Percentiles rank a stretch among this genome's conserved stretches.
Conservation (phyloP, 768 basidiomycete genomes). For the Cystobasidium ongulense region DNA sequence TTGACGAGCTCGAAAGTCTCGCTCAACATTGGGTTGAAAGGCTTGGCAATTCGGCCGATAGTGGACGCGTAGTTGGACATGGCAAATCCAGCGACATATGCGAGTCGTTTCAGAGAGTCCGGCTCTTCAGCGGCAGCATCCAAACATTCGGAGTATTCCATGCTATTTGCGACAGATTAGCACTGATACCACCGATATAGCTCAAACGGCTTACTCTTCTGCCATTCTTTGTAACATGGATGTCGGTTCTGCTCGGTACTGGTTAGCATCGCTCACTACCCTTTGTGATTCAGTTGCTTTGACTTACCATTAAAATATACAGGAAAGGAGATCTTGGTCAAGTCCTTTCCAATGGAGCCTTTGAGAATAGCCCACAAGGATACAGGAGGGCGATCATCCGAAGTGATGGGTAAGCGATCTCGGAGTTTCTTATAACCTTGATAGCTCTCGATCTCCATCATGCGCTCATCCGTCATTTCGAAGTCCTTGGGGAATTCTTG, state of each 20-base stretch:
- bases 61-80: slow-evolving; percentile 98
- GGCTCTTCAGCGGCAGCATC: slow-evolving; percentile 70
- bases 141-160: slow-evolving; percentile 44
- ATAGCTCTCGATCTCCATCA: slow-evolving; percentile 50
- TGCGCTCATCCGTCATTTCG: slow-evolving; percentile 22
- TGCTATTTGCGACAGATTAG: slow-evolving; percentile 45
- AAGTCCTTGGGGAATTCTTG: slow-evolving; percentile 31
- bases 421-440: slow-evolving; percentile 63
- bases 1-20: slow-evolving; percentile 93
- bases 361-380: slow-evolving; percentile 85
- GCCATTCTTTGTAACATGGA: slow-evolving; percentile 96
- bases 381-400: slow-evolving; percentile 74
- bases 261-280: too few relatives aligned
- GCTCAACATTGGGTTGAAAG: slow-evolving; percentile 92
- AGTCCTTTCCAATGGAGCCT: slow-evolving; percentile 87
- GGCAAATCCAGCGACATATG: slow-evolving; percentile 90
- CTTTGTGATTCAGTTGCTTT: too few relatives aligned
- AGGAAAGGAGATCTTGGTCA: slow-evolving; percentile 90
- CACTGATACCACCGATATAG: slow-evolving; percentile 60
- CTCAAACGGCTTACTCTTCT: slow-evolving; percentile 89
- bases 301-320: slow-evolving; percentile 70
- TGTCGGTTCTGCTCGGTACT: slow-evolving; percentile 53
- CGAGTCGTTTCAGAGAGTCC: slow-evolving; percentile 72
- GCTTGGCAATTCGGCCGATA: slow-evolving; percentile 91
- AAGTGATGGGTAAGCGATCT: slow-evolving; percentile 55